These are phyloP conservation scores for Thielaviopsis euricoi DNA, from an alignment of 2,329 filamentous ascomycete species.

Conservation along the genomic window DNA sequence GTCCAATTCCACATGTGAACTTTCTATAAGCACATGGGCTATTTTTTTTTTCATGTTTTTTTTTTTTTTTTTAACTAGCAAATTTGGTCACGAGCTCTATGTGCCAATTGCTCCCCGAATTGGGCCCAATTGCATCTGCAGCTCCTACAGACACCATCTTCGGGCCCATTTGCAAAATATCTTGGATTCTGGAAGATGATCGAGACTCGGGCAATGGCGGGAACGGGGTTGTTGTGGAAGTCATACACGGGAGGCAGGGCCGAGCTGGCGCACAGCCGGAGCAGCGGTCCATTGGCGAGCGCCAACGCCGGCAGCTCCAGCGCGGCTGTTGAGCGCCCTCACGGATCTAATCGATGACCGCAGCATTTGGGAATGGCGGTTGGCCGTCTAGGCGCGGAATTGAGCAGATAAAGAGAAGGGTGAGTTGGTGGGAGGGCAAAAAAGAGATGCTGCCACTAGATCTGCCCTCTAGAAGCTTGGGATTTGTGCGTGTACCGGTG, in stretches of 20 bases:
- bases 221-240: slow-evolving; percentile 6
- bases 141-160: not conserved
- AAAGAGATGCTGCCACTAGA: not conserved
- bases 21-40: not conserved
- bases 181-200: slow-evolving; percentile 3
- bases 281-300: slow-evolving; percentile 31
- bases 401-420: slow-evolving; percentile 1
- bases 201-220: slow-evolving; percentile 10
- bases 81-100: slow-evolving; percentile 14
- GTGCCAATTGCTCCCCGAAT: slow-evolving; percentile 15
- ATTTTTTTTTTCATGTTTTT: not conserved
- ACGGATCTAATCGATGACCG: slow-evolving; percentile 51
- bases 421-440: slow-evolving; percentile 1
- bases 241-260: slow-evolving; percentile 9
- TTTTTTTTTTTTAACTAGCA: not conserved
- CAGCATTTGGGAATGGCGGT: slow-evolving; percentile 35
- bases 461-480: slow-evolving; percentile 5
- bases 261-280: slow-evolving; percentile 8
- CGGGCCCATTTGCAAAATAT: not conserved
- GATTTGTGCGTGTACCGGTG: slow-evolving; percentile 27
- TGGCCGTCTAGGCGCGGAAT: slow-evolving; percentile 23
- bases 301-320: slow-evolving; percentile 28
- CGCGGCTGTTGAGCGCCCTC: slow-evolving; percentile 29
- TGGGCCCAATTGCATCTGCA: not conserved
- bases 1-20: not conserved